These are phyloP conservation scores for Hippophae rhamnoides DNA, from an alignment of 306 rosid genomes.

Conservation along the genomic window DNA sequence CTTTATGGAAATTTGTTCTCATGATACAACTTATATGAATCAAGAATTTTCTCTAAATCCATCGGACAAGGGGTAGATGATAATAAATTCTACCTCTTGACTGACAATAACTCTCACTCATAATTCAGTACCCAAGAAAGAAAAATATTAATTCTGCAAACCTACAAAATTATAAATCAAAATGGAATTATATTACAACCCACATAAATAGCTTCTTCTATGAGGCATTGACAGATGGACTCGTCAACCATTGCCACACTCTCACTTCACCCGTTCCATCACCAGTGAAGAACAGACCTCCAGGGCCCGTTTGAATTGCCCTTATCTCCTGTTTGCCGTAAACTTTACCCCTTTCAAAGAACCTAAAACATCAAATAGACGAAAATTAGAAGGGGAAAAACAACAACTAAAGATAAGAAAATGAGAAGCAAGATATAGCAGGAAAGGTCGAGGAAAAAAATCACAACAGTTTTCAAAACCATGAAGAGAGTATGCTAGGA, in stretches of 20 bases:
- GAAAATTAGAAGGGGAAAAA: background rate
- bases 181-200: conserved; percentile 9
- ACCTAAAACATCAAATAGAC: conserved; percentile 30
- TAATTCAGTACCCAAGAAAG: conserved; percentile 3
- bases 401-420: background rate
- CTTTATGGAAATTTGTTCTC: conserved; percentile 1
- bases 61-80: conserved; percentile 18
- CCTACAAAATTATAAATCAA: conserved; percentile 16
- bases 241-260: conserved; percentile 75
- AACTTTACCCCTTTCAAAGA: conserved; percentile 85
- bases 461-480: no score
- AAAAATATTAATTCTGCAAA: conserved; percentile 19
- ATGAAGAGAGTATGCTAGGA: background rate
- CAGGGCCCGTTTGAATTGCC: conserved; percentile 73
- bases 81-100: conserved; percentile 25
- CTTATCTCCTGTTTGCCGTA: conserved; percentile 63
- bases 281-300: conserved; percentile 82
- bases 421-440: background rate
- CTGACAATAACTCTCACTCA: conserved; percentile 19
- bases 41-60: conserved; percentile 13
- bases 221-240: conserved; percentile 27
- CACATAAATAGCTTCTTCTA: conserved; percentile 7
- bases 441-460: background rate
- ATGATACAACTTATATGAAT: conserved; percentile 11
- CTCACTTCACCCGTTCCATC: conserved; percentile 83